These are phyloP conservation scores for Dillenia suffruticosa DNA, from an alignment of 164 flowering plant genomes.

Conservation along the genomic window DNA sequence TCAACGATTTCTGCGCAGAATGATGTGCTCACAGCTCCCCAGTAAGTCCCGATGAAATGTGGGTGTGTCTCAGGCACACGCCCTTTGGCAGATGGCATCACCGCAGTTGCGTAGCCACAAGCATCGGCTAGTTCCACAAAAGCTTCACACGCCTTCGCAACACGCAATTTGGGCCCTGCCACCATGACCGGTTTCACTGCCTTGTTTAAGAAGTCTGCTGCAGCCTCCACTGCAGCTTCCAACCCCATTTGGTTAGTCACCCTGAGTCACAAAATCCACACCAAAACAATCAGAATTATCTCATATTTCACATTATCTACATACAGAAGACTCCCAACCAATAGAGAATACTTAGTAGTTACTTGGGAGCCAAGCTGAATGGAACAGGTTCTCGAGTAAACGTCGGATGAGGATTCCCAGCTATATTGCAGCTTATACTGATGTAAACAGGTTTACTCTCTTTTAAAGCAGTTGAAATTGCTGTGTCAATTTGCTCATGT, in stretches of 20 bases:
- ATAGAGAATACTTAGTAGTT: neutral
- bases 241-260: conserved; percentile 62
- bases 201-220: conserved; percentile 76
- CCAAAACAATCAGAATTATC: too few relatives aligned
- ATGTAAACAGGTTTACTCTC: conserved; percentile 96
- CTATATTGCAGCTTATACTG: conserved; percentile 72
- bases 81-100: conserved; percentile 88
- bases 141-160: conserved; percentile 55
- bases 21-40: conserved; percentile 87
- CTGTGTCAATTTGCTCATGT: conserved; percentile 79
- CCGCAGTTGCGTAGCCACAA: conserved; percentile 67
- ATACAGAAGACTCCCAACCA: neutral
- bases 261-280: conserved; percentile 21
- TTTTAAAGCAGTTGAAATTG: conserved; percentile 71
- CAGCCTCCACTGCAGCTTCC: conserved; percentile 80
- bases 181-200: conserved; percentile 89
- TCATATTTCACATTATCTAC: neutral
- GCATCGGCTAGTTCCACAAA: conserved; percentile 77
- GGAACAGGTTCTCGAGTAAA: conserved; percentile 81
- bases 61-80: conserved; percentile 66
- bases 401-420: conserved; percentile 77
- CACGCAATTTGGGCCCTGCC: conserved; percentile 75
- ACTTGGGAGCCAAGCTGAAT: conserved; percentile 62
- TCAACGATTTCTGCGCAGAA: conserved; percentile 89
- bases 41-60: conserved; percentile 75